These are phyloP conservation scores for Hygrophorus russula DNA, from an alignment of 768 basidiomycete genomes.

Conservation along the genomic window DNA sequence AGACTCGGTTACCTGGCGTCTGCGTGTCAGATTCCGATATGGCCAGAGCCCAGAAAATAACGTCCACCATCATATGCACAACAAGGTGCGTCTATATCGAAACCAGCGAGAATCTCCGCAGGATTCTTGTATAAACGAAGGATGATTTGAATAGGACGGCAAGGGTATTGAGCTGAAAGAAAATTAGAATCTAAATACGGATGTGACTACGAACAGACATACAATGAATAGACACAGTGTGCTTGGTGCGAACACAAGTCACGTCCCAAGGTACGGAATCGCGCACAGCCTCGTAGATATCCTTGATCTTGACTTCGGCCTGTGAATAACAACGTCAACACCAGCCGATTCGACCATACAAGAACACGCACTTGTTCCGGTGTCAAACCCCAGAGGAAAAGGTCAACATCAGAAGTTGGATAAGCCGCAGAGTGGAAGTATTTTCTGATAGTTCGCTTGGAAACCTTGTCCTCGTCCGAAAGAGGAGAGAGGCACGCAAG, in stretches of 20 bases:
- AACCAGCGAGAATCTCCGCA: slow-evolving; percentile 55
- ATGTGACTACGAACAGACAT: slow-evolving; percentile 10
- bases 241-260: slow-evolving; percentile 54
- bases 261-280: slow-evolving; percentile 62
- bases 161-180: slow-evolving; percentile 47
- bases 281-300: slow-evolving; percentile 52
- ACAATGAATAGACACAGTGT: slow-evolving; percentile 57
- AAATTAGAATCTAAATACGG: neutral
- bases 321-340: slow-evolving; percentile 10
- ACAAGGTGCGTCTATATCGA: slow-evolving; percentile 57
- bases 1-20: slow-evolving; percentile 40
- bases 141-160: slow-evolving; percentile 55
- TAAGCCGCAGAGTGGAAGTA: slow-evolving; percentile 43
- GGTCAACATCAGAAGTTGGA: slow-evolving; percentile 51
- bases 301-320: slow-evolving; percentile 49
- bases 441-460: slow-evolving; percentile 47
- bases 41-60: neutral
- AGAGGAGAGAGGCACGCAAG: slow-evolving; percentile 46
- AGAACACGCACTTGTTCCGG: slow-evolving; percentile 31
- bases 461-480: slow-evolving; percentile 33
- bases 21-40: neutral
- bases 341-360: neutral
- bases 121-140: slow-evolving; percentile 53
- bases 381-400: slow-evolving; percentile 51
- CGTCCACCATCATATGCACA: slow-evolving; percentile 36